phyloP scores from a whole-genome alignment of 768 basidiomycete species.

The Mycena sanguinolenta region DNA sequence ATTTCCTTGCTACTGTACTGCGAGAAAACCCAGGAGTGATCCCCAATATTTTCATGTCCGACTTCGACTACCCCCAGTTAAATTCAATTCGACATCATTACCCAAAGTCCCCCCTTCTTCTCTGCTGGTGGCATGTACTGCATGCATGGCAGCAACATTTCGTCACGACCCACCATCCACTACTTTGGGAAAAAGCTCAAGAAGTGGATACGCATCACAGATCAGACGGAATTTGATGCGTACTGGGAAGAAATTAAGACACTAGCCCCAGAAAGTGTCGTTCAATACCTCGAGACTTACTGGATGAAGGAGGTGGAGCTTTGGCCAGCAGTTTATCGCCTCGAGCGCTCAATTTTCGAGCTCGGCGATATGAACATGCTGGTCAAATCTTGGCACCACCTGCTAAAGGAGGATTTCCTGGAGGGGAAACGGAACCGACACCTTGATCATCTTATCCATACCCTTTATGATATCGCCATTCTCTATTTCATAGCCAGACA shows the following conservation, averaged over 20 bases:
- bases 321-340: slow-evolving; percentile 23
- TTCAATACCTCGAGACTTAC: neutral
- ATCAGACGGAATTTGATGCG: slow-evolving; percentile 5
- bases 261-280: neutral
- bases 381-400: slow-evolving; percentile 31
- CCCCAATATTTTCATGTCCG: slow-evolving; percentile 17
- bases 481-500: slow-evolving; percentile 20
- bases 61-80: slow-evolving; percentile 23
- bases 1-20: neutral
- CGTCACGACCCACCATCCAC: neutral
- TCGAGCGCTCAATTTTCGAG: slow-evolving; percentile 8
- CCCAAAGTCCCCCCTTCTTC: slow-evolving; percentile 3
- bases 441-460: too few species aligned
- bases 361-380: slow-evolving; percentile 30
- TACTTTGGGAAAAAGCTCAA: slow-evolving; percentile 22
- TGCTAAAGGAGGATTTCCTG: slow-evolving; percentile 28
- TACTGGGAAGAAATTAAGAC: slow-evolving; percentile 10
- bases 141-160: slow-evolving; percentile 32
- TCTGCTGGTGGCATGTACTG: slow-evolving; percentile 32
- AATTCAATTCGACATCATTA: slow-evolving; percentile 17
- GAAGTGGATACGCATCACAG: too few species aligned
- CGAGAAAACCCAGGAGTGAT: slow-evolving; percentile 1
- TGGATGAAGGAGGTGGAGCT: slow-evolving; percentile 18
- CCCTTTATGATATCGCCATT: slow-evolving; percentile 9
- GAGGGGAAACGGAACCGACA: slow-evolving; percentile 21